Percentiles rank a stretch among this genome's conserved stretches.
phyloP scores from a whole-genome alignment of 768 basidiomycete species.

The Leccinum sublutescens region DNA sequence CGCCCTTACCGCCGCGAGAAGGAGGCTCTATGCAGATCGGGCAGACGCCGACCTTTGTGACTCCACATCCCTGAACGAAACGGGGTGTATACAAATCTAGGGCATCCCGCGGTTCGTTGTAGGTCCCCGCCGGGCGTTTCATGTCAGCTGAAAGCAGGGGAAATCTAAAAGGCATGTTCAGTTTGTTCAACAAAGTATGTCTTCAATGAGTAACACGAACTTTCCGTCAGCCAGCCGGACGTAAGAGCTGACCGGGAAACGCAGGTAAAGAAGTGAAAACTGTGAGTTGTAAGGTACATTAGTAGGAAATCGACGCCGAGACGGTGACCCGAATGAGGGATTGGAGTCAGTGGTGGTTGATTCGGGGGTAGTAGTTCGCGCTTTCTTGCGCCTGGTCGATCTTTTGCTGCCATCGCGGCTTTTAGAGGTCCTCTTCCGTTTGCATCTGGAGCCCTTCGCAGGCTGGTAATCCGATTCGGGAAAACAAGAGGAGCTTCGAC shows the following conservation, averaged over 20 bases:
- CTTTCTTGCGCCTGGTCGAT: slow-evolving; percentile 15
- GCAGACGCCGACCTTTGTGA: slow-evolving; percentile 71
- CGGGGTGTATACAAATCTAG: slow-evolving; percentile 79
- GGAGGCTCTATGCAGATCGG: slow-evolving; percentile 68
- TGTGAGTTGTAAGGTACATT: slow-evolving; percentile 43
- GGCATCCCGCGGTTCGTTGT: slow-evolving; percentile 57
- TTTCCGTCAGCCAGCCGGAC: slow-evolving; percentile 38
- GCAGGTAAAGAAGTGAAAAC: slow-evolving; percentile 66
- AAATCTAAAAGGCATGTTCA: slow-evolving; percentile 14
- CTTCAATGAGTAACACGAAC: slow-evolving; percentile 34
- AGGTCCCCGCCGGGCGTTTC: slow-evolving; percentile 40
- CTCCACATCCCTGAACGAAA: slow-evolving; percentile 68
- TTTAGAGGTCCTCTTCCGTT: slow-evolving; percentile 18
- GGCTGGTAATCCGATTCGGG: slow-evolving; percentile 14
- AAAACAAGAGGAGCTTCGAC: background rate
- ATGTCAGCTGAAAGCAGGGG: slow-evolving; percentile 15
- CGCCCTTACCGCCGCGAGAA: slow-evolving; percentile 61
- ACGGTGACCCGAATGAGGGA: slow-evolving; percentile 2
- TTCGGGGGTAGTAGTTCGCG: background rate
- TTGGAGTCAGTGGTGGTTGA: background rate
- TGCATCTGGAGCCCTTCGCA: slow-evolving; percentile 16
- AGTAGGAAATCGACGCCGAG: slow-evolving; percentile 51
- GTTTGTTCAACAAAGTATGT: background rate
- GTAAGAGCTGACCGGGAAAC: slow-evolving; percentile 65
- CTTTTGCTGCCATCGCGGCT: slow-evolving; percentile 11